phyloP scores from a whole-genome alignment of 164 flowering plant genomes.

The Amborella trichopoda region DNA sequence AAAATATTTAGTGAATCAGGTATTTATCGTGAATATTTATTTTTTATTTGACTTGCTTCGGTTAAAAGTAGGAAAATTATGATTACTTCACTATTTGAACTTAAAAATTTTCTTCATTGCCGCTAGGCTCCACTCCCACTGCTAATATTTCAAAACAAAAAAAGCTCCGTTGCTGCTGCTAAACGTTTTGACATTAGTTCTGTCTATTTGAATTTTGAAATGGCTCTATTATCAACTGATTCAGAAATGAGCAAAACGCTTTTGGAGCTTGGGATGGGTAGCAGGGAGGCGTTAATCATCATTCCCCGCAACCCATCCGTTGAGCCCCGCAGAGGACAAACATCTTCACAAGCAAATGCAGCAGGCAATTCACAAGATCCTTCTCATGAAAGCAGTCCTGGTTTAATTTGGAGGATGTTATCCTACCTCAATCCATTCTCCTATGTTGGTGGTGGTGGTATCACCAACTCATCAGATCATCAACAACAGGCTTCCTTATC shows the following conservation, averaged over 20 bases:
- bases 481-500: slow-evolving; percentile 23
- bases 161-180: too few relatives aligned
- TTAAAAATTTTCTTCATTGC: too few relatives aligned
- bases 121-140: too few relatives aligned
- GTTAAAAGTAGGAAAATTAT: too few relatives aligned
- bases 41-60: too few relatives aligned
- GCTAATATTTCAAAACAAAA: too few relatives aligned
- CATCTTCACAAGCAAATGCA: slow-evolving; percentile 10
- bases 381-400: slow-evolving; percentile 42
- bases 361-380: slow-evolving; percentile 17
- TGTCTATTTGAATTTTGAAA: neutral
- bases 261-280: slow-evolving; percentile 44
- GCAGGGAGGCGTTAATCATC: slow-evolving; percentile 66
- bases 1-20: slow-evolving; percentile 55
- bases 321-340: slow-evolving; percentile 10
- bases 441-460: slow-evolving; percentile 38
- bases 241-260: slow-evolving; percentile 55
- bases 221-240: neutral
- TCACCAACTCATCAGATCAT: slow-evolving; percentile 32
- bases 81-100: too few relatives aligned
- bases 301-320: slow-evolving; percentile 33
- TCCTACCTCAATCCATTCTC: slow-evolving; percentile 69
- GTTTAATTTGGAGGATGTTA: slow-evolving; percentile 26
- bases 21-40: slow-evolving; percentile 17
- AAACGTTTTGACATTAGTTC: too few relatives aligned